Conservation (phyloP, 2,329 filamentous ascomycete genomes). For the Cryoendolithus antarcticus region DNA sequence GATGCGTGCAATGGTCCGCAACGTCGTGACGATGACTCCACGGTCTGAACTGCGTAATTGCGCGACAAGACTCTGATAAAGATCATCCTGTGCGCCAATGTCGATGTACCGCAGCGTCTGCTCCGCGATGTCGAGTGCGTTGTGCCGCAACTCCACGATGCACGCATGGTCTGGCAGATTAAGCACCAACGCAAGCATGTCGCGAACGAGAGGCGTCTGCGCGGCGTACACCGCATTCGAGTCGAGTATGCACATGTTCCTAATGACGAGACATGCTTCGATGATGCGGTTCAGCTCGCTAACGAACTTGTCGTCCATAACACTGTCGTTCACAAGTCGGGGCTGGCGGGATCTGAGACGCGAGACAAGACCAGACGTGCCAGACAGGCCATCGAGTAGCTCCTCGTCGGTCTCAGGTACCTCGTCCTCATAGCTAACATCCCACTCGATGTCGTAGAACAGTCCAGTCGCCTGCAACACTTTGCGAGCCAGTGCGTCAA, state of each 20-base stretch:
- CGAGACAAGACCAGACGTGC: conserved; percentile 60
- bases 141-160: conserved; percentile 76
- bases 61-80: conserved; percentile 62
- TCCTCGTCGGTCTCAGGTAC: conserved; percentile 40
- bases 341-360: conserved; percentile 51
- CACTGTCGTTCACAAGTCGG: conserved; percentile 50
- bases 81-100: conserved; percentile 58
- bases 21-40: conserved; percentile 64
- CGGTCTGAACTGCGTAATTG: conserved; percentile 52
- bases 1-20: conserved; percentile 74
- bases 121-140: conserved; percentile 82
- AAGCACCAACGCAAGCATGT: conserved; percentile 71
- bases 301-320: conserved; percentile 59
- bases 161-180: conserved; percentile 61
- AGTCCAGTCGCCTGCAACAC: conserved; percentile 64
- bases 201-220: conserved; percentile 61
- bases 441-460: conserved; percentile 75
- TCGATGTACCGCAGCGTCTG: conserved; percentile 73
- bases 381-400: conserved; percentile 52
- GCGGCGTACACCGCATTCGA: conserved; percentile 79
- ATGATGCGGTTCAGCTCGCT: conserved; percentile 65
- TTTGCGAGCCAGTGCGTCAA: conserved; percentile 78
- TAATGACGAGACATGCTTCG: conserved; percentile 74
- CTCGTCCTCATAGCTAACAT: conserved; percentile 56
- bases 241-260: conserved; percentile 89